Conservation (phyloP, 2,329 filamentous ascomycete species). For the Cercospora zeae-maydis region DNA sequence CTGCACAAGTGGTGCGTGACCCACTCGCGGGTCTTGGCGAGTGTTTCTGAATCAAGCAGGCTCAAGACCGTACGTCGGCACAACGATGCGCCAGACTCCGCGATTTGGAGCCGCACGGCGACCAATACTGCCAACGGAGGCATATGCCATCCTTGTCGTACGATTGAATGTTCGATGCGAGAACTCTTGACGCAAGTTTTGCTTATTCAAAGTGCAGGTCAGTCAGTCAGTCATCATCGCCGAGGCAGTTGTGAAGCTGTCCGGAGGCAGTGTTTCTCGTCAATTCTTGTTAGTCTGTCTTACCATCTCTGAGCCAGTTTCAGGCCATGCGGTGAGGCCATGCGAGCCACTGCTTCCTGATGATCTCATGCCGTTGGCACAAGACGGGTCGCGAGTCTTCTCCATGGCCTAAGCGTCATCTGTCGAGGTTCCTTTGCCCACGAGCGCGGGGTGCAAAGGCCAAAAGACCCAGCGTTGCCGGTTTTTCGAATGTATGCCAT, state of each 20-base stretch:
- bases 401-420: neutral
- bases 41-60: too few relatives aligned
- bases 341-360: neutral
- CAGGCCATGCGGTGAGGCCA: neutral
- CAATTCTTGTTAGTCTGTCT: neutral
- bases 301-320: neutral
- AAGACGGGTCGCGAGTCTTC: neutral
- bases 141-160: neutral
- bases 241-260: neutral
- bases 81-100: too few relatives aligned
- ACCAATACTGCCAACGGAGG: neutral
- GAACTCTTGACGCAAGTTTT: neutral
- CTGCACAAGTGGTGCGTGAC: constrained; percentile 1
- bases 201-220: neutral
- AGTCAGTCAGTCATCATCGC: too few relatives aligned
- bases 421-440: too few relatives aligned
- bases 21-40: neutral
- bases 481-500: neutral
- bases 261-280: neutral
- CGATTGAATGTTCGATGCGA: neutral
- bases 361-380: neutral
- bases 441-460: too few relatives aligned
- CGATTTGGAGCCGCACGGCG: neutral
- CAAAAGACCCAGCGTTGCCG: neutral
- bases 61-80: too few relatives aligned